Percentiles rank a stretch among this genome's conserved stretches.
Evolutionary conservation across 805 yeast genomes (phyloP).

Genomic region (Candida orba): DNA sequence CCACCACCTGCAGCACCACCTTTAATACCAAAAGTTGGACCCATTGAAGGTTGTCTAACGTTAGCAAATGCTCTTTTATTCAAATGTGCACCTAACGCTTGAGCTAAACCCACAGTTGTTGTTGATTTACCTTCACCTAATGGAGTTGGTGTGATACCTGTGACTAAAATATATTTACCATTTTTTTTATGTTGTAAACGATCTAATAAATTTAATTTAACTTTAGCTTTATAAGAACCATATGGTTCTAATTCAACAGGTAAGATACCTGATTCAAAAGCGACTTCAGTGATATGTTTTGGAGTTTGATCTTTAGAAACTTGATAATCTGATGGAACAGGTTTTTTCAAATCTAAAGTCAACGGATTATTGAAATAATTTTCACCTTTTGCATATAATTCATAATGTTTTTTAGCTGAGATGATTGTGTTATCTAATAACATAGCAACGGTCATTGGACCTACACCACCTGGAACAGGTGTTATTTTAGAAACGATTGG

Average conservation of each 20-base stretch:
- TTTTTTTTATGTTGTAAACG: constrained; percentile 52
- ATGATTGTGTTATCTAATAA: constrained; percentile 62
- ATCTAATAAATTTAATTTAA: constrained; percentile 54
- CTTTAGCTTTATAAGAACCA: constrained; percentile 74
- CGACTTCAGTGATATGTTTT: constrained; percentile 60
- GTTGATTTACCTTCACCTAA: constrained; percentile 84
- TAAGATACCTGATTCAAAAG: constrained; percentile 60
- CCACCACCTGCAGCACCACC: constrained; percentile 95
- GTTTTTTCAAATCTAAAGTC: constrained; percentile 45
- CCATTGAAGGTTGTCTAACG: constrained; percentile 85
- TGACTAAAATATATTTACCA: constrained; percentile 69
- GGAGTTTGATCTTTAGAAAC: constrained; percentile 74
- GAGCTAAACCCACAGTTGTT: constrained; percentile 76
- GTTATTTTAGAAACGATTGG: constrained; percentile 57
- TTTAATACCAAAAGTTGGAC: constrained; percentile 82
- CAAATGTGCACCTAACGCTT: constrained; percentile 73
- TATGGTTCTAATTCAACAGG: constrained; percentile 66
- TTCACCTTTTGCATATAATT: constrained; percentile 17
- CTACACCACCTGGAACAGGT: constrained; percentile 92
- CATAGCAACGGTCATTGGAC: constrained; percentile 89
- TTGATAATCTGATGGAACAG: constrained; percentile 78
- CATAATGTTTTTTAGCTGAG: constrained; percentile 50
- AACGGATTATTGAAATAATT: constrained; percentile 37
- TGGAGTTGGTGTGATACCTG: constrained; percentile 85
- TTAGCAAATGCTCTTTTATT: constrained; percentile 66